These are phyloP conservation scores for Pseudogymnoascus sp. DNA, from an alignment of 2,329 filamentous ascomycete species.

Conservation along the genomic window DNA sequence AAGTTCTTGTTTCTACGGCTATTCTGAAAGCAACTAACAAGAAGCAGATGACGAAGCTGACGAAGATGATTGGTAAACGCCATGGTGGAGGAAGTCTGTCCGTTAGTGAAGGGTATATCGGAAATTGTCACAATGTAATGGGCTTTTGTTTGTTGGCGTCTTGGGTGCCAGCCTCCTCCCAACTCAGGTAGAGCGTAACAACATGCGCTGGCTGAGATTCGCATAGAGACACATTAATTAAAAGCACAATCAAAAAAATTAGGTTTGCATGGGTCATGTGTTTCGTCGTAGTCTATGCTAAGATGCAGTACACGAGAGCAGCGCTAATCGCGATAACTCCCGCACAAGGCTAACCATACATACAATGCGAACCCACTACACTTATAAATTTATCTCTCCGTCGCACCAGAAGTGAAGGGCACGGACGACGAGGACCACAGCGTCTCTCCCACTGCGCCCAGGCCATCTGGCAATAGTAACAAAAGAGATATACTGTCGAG, in stretches of 20 bases:
- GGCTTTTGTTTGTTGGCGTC: background rate
- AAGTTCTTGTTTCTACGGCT: conserved; percentile 38
- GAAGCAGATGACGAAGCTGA: conserved; percentile 64
- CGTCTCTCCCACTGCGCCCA: conserved; percentile 44
- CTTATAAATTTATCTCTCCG: background rate
- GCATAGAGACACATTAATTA: conserved; percentile 8
- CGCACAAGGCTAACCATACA: background rate
- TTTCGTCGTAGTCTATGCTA: conserved; percentile 10
- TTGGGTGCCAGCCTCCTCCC: background rate
- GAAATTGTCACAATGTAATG: background rate
- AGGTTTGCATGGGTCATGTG: conserved; percentile 2
- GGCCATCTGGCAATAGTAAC: conserved; percentile 21
- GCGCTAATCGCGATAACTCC: background rate
- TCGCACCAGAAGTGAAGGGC: conserved; percentile 12
- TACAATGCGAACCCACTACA: conserved; percentile 2
- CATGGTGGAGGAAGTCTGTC: background rate
- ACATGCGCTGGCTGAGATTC: conserved; percentile 2
- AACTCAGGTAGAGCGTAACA: background rate
- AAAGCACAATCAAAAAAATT: conserved; percentile 2
- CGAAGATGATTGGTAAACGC: conserved; percentile 61
- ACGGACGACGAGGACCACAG: conserved; percentile 22
- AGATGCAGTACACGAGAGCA: conserved; percentile 7
- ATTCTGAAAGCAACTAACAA: conserved; percentile 19
- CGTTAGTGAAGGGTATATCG: background rate
- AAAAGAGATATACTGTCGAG: conserved; percentile 29